phyloP scores from a whole-genome alignment of 2,329 filamentous ascomycete genomes.

The Colletotrichum melonis region DNA sequence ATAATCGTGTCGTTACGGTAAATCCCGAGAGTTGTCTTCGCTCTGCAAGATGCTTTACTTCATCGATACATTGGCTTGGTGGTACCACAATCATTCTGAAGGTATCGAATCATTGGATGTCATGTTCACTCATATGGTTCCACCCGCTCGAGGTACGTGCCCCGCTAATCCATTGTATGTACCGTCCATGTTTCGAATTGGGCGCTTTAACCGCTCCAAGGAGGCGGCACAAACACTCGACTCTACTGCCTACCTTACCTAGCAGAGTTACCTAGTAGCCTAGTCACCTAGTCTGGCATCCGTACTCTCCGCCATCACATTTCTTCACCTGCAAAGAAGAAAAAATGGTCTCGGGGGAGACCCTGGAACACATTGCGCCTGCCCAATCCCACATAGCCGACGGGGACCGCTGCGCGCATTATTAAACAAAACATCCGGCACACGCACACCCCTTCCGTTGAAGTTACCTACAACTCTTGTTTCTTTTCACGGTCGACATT shows the following conservation, averaged over 20 bases:
- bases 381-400: slow-evolving; percentile 19
- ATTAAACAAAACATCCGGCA: slow-evolving; percentile 15
- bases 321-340: neutral
- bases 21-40: neutral
- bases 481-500: neutral
- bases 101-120: neutral
- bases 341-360: neutral
- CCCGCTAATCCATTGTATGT: neutral
- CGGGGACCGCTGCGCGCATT: slow-evolving; percentile 17
- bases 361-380: neutral
- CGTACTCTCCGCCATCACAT: neutral
- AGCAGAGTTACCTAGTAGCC: too few species aligned
- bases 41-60: neutral
- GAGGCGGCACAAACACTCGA: neutral
- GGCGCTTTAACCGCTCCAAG: neutral
- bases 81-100: neutral
- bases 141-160: neutral
- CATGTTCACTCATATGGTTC: neutral
- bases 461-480: neutral
- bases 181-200: slow-evolving; percentile 10
- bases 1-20: neutral
- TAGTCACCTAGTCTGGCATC: neutral
- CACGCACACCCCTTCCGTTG: neutral
- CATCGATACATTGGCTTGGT: neutral
- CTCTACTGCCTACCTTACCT: neutral